phyloP scores from a whole-genome alignment of 345 rosid genomes.

The Toxicodendron radicans region DNA sequence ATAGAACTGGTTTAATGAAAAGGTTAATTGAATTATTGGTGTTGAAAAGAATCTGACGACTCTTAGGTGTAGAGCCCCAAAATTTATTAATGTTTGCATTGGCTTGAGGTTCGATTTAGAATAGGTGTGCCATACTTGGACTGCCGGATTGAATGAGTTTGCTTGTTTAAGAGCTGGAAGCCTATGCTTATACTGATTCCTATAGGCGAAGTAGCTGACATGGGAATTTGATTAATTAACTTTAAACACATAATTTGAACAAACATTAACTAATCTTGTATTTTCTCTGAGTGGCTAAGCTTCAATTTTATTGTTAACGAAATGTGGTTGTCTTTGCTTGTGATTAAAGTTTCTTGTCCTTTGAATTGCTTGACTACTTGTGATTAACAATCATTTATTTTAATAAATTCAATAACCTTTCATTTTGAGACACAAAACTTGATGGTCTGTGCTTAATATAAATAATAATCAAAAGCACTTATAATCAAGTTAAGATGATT shows the following conservation, averaged over 20 bases:
- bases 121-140: neutral
- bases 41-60: neutral
- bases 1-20: neutral
- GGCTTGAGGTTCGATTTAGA: neutral
- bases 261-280: neutral
- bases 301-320: neutral
- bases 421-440: too few relatives aligned
- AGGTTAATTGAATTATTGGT: neutral
- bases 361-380: neutral
- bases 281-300: neutral
- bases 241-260: neutral
- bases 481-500: too few relatives aligned
- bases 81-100: neutral
- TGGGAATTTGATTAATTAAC: neutral
- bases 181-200: neutral
- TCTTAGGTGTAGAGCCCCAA: neutral
- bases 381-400: neutral
- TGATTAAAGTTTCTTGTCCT: neutral
- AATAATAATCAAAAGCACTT: too few relatives aligned
- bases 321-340: neutral
- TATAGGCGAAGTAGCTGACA: neutral
- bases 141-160: neutral
- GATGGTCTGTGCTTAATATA: too few relatives aligned
- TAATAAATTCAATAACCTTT: too few relatives aligned
- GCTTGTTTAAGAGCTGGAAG: constrained; percentile 1